Percentiles rank a stretch among this genome's conserved stretches.
These are phyloP conservation scores for Cicer yamashitae DNA, from an alignment of 306 rosid genomes.

Conservation along the genomic window DNA sequence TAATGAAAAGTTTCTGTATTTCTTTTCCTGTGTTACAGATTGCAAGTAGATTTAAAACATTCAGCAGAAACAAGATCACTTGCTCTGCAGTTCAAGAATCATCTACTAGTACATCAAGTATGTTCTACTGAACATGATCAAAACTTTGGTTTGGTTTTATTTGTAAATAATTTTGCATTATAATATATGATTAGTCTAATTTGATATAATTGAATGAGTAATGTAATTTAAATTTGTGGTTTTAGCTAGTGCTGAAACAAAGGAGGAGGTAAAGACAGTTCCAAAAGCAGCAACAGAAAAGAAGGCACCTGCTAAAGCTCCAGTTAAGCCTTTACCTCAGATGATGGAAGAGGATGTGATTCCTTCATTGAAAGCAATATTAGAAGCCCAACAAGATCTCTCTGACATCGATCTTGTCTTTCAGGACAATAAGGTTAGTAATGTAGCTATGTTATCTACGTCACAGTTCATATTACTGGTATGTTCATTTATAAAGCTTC, in stretches of 20 bases:
- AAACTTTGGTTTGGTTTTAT: neutral
- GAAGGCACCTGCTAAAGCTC: slow-evolving; percentile 79
- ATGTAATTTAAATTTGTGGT: slow-evolving; percentile 15
- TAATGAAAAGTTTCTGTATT: slow-evolving; percentile 23
- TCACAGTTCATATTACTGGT: neutral
- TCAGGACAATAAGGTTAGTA: slow-evolving; percentile 73
- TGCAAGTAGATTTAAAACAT: slow-evolving; percentile 50
- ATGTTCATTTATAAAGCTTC: neutral
- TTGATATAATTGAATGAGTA: neutral
- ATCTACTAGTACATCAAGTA: slow-evolving; percentile 69
- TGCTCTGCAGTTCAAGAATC: slow-evolving; percentile 93
- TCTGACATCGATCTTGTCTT: slow-evolving; percentile 69
- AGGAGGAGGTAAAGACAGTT: slow-evolving; percentile 63
- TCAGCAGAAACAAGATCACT: slow-evolving; percentile 53
- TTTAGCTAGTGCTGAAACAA: slow-evolving; percentile 61
- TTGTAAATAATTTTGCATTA: slow-evolving; percentile 7
- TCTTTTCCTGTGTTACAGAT: slow-evolving; percentile 46
- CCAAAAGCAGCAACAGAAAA: slow-evolving; percentile 65
- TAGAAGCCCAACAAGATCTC: slow-evolving; percentile 74
- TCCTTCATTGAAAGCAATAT: slow-evolving; percentile 73
- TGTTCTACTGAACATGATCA: slow-evolving; percentile 36
- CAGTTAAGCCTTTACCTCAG: slow-evolving; percentile 75
- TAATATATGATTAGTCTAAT: neutral
- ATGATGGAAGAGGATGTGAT: slow-evolving; percentile 96
- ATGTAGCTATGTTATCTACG: neutral